These are phyloP conservation scores for Diaporthe caulivora DNA, from an alignment of 2,329 filamentous ascomycete species.

Conservation along the genomic window DNA sequence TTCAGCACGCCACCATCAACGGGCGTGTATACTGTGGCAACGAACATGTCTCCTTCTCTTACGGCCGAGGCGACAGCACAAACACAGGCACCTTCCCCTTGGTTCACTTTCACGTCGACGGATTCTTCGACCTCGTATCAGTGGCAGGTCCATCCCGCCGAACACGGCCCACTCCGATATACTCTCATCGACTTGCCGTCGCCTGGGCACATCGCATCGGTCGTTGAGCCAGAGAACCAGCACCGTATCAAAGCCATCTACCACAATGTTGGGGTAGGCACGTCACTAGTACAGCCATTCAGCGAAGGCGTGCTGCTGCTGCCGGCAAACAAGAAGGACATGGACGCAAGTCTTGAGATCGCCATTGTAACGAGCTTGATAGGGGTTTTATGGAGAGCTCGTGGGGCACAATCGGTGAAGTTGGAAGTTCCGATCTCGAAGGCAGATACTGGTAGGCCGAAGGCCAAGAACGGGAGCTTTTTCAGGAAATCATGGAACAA, in stretches of 20 bases:
- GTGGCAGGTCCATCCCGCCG: constrained; percentile 17
- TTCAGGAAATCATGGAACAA: not conserved
- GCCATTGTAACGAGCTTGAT: not conserved
- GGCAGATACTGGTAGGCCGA: not conserved
- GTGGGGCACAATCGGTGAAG: not conserved
- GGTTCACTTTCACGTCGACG: not conserved
- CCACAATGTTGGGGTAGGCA: not conserved
- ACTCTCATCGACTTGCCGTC: constrained; percentile 5
- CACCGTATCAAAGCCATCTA: constrained; percentile 13
- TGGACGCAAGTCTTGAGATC: not conserved
- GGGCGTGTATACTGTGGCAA: not conserved
- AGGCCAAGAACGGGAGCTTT: not conserved
- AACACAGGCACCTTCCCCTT: not conserved
- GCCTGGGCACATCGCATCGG: not conserved
- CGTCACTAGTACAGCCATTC: not conserved
- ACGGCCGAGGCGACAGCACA: not conserved
- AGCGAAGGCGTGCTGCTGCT: constrained; percentile 12
- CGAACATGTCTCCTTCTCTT: not conserved
- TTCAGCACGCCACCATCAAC: not conserved
- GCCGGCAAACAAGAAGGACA: not conserved
- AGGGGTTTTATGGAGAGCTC: not conserved
- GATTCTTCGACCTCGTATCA: not conserved
- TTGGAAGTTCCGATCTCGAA: not conserved
- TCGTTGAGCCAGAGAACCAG: not conserved
- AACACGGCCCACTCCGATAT: constrained; percentile 1